phyloP scores from a whole-genome alignment of 805 yeast genomes.

The Candida pseudoglaebosa region DNA sequence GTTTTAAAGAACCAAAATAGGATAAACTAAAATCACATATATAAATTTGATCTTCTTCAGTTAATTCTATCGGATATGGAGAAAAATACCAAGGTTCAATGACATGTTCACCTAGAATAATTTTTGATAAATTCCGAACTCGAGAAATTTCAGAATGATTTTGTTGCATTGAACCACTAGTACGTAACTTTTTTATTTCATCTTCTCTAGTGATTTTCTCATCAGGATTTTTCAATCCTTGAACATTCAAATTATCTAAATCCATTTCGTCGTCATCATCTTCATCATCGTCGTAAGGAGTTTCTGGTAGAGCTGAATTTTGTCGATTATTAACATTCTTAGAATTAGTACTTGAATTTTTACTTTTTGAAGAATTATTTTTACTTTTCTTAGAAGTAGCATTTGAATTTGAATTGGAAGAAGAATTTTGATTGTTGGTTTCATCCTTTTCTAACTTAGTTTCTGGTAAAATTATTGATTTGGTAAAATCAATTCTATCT shows the following conservation, averaged over 20 bases:
- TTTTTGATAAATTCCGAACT: conserved; percentile 74
- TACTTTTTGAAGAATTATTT: conserved; percentile 22
- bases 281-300: conserved; percentile 12
- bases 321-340: conserved; percentile 19
- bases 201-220: conserved; percentile 83
- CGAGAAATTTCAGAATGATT: conserved; percentile 79
- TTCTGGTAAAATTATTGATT: conserved; percentile 69
- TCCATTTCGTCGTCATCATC: conserved; percentile 68
- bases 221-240: conserved; percentile 63
- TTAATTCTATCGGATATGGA: conserved; percentile 92
- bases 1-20: conserved; percentile 84
- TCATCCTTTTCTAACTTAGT: conserved; percentile 47
- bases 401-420: conserved; percentile 25
- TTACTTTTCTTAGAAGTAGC: conserved; percentile 17
- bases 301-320: conserved; percentile 15
- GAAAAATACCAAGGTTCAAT: conserved; percentile 99
- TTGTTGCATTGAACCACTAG: conserved; percentile 98
- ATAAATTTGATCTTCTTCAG: conserved; percentile 86
- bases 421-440: conserved; percentile 33
- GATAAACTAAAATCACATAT: conserved; percentile 88
- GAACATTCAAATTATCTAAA: conserved; percentile 78
- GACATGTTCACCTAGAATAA: conserved; percentile 83
- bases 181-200: conserved; percentile 86
- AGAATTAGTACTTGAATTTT: conserved; percentile 10
- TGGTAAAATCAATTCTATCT: conserved; percentile 65